These are phyloP conservation scores for Nicotiana sylvestris DNA, from an alignment of 257 asterid species.

Conservation along the genomic window DNA sequence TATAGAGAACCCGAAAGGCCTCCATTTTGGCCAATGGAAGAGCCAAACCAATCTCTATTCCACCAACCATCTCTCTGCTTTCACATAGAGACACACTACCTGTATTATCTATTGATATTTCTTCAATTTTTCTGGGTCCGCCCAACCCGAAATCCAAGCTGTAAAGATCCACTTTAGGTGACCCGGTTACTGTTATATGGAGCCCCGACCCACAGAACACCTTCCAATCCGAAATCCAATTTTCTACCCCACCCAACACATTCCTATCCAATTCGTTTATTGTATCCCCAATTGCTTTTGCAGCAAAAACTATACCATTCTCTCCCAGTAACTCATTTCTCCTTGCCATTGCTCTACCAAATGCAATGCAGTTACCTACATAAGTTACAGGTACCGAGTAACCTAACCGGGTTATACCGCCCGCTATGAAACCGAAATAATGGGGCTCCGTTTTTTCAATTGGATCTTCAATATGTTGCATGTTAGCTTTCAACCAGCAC, in stretches of 20 bases:
- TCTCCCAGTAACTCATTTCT: conserved; percentile 23
- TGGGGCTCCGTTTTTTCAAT: not conserved
- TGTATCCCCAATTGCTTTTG: conserved; percentile 29
- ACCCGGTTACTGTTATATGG: conserved; percentile 32
- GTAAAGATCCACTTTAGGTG: conserved; percentile 41
- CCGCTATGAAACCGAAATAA: conserved; percentile 27
- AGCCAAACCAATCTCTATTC: conserved; percentile 48
- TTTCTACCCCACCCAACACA: conserved; percentile 25
- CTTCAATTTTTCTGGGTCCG: conserved; percentile 35
- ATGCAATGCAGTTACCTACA: conserved; percentile 44
- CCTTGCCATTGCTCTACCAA: conserved; percentile 17
- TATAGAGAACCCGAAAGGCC: conserved; percentile 28
- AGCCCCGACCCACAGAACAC: conserved; percentile 2
- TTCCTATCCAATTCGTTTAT: conserved; percentile 25
- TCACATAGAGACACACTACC: conserved; percentile 32
- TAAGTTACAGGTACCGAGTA: conserved; percentile 33
- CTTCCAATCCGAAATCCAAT: conserved; percentile 29
- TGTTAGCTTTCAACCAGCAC: conserved; percentile 31
- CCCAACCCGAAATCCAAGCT: conserved; percentile 51
- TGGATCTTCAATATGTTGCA: not conserved
- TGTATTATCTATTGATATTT: conserved; percentile 32
- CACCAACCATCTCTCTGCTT: conserved; percentile 29
- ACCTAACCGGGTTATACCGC: conserved; percentile 24
- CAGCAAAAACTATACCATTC: conserved; percentile 37
- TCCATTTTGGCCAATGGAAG: conserved; percentile 36